Evolutionary conservation across 495 filamentous ascomycete genomes (phyloP), one percentile per base, ranked within the genome.

Genomic region (Margaritispora aquatica): DNA sequence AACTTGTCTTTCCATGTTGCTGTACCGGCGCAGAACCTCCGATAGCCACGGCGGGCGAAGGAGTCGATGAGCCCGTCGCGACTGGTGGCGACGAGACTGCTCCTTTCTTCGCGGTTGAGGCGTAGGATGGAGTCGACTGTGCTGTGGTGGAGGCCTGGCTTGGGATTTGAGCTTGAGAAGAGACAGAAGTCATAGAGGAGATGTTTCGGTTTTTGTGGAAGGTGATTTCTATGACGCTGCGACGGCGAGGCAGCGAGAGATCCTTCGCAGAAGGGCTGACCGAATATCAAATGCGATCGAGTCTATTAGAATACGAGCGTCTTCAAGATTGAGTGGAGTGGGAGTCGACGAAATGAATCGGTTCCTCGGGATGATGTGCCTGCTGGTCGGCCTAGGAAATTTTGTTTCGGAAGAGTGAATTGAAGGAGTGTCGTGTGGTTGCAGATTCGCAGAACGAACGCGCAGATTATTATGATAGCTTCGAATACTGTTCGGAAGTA

Each of bases 21-120:
- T 91, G 83, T 67, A 75, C 62, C 54, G 72, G 66, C 57, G 82
- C 79, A 66, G 86, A 78, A 61, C 83, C 85, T 68, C 83, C 87
- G 74, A 86, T 87, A 76, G 85, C 86, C 76, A 84, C 80, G 62
- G 80, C 75, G 57, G 76, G 73, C 53, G 75, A 73, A 70, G 77
- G 74, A 68, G 75, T 71, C 66, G 75, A 75, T 63, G 88, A 83
- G 76, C 86, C 85, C 69, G 84, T 78, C 78, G 86, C 87, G 74
- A 86, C 83, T 74, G 85, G 80, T 61, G 84, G 80, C 70, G 81
- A 78, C 61, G 80, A 74, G 60, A 81, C 76, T 59, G 73, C 75
- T 81, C 88, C 92, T 79, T 92, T 93, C 79, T 91, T 92, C 68
- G 84, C 86, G 75, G 89, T 88, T 78, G 84, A 77, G 63, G 82